These are phyloP conservation scores for Candida albicans DNA, from an alignment of 1,139 yeast species.

Conservation along the genomic window DNA sequence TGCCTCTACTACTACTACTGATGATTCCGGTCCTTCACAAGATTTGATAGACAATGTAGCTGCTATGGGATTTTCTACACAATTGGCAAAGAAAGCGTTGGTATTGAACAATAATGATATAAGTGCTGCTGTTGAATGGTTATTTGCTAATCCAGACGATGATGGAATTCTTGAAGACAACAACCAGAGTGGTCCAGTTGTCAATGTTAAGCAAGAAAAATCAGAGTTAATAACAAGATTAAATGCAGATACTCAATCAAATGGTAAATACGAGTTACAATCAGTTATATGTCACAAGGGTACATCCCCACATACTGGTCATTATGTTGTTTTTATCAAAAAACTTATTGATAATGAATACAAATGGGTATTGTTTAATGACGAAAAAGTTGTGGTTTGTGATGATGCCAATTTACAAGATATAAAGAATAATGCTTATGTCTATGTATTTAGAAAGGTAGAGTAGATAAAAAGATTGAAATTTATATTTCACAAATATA, in stretches of 20 bases:
- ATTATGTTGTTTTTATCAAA: constrained; percentile 82
- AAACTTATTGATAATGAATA: constrained; percentile 34
- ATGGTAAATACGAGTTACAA: constrained; percentile 50
- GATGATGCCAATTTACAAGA: constrained; percentile 63
- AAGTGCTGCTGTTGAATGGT: constrained; percentile 87
- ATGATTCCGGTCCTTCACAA: constrained; percentile 23
- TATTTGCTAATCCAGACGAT: constrained; percentile 75
- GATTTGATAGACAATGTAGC: constrained; percentile 52
- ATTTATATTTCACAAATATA: neutral
- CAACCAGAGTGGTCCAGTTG: constrained; percentile 15
- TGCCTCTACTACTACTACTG: constrained; percentile 15
- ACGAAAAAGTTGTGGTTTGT: constrained; percentile 84
- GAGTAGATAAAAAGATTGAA: neutral
- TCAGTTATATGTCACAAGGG: constrained; percentile 95
- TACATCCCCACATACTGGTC: constrained; percentile 91
- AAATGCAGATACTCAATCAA: neutral
- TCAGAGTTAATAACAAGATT: constrained; percentile 19
- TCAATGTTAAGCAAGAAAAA: constrained; percentile 24
- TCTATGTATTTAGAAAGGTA: constrained; percentile 47
- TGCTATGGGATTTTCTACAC: constrained; percentile 75
- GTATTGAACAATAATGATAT: constrained; percentile 56
- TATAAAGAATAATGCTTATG: constrained; percentile 61
- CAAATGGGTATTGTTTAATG: constrained; percentile 88
- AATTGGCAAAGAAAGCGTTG: constrained; percentile 70
- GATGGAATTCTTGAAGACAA: constrained; percentile 29